These are phyloP conservation scores for Candida montana DNA, from an alignment of 805 yeast species.

Conservation along the genomic window DNA sequence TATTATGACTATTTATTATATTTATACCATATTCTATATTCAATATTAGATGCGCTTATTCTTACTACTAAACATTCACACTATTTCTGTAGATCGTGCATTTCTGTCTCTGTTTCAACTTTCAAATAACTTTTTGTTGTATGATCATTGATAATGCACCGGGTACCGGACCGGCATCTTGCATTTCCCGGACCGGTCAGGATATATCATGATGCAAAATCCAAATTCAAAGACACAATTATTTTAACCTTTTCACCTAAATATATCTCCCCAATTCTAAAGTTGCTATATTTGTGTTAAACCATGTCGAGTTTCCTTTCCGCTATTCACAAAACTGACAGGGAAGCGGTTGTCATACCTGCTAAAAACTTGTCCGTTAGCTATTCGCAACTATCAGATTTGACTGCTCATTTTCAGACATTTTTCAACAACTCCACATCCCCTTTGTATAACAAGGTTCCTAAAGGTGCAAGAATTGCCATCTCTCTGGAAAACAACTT, in stretches of 20 bases:
- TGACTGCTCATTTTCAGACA: slow-evolving; percentile 45
- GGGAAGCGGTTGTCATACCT: slow-evolving; percentile 9
- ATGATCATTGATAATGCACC: too few relatives aligned
- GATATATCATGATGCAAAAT: neutral
- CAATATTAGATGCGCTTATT: neutral
- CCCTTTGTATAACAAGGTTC: slow-evolving; percentile 32
- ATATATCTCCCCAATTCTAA: neutral
- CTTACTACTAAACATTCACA: too few relatives aligned
- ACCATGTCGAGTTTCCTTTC: slow-evolving; percentile 6
- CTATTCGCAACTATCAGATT: slow-evolving; percentile 38
- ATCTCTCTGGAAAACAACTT: slow-evolving; percentile 57
- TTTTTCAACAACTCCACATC: slow-evolving; percentile 37
- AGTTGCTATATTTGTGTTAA: neutral
- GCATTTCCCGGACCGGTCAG: neutral
- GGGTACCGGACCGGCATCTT: too few relatives aligned
- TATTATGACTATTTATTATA: neutral
- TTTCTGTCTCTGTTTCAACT: too few relatives aligned
- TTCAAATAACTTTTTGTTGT: too few relatives aligned
- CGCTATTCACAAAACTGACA: slow-evolving; percentile 3
- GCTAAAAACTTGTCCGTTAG: slow-evolving; percentile 24
- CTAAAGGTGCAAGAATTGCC: slow-evolving; percentile 44
- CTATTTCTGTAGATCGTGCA: too few relatives aligned
- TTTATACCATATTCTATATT: neutral
- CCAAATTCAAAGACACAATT: too few relatives aligned
- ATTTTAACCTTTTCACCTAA: neutral